Percentiles rank a stretch among this genome's conserved stretches.
Conservation (phyloP, 2,329 filamentous ascomycete genomes). For the Talaromyces sp. region DNA sequence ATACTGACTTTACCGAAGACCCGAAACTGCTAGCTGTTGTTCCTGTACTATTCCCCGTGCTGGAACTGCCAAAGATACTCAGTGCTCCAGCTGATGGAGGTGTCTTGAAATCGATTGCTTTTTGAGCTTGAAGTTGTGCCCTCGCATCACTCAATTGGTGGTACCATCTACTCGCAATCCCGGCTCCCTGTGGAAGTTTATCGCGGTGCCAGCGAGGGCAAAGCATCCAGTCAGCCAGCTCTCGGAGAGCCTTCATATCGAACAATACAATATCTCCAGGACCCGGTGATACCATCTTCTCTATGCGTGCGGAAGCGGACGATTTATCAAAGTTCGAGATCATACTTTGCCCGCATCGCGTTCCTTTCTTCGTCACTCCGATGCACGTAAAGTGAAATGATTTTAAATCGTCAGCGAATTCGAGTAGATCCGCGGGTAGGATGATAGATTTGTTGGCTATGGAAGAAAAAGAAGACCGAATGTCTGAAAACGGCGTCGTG, state of each 20-base stretch:
- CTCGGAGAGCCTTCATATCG: conserved; percentile 12
- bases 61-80: not conserved
- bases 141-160: conserved; percentile 8
- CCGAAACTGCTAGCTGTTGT: conserved; percentile 6
- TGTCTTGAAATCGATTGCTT: not conserved
- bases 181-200: conserved; percentile 3
- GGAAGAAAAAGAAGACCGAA: not conserved
- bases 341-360: conserved; percentile 10
- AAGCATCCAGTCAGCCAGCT: conserved; percentile 18
- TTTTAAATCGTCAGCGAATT: conserved; percentile 5
- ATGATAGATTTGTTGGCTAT: not conserved
- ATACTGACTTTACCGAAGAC: conserved; percentile 2
- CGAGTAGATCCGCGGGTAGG: conserved; percentile 6
- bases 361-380: conserved; percentile 9
- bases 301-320: conserved; percentile 1
- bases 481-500: not conserved
- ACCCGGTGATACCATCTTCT: not conserved
- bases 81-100: conserved; percentile 3
- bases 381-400: conserved; percentile 14
- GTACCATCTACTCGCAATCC: conserved; percentile 16
- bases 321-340: conserved; percentile 6
- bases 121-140: not conserved
- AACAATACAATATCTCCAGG: not conserved
- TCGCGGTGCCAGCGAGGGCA: conserved; percentile 16
- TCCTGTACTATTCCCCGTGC: not conserved